Conservation (phyloP, 768 basidiomycete species). For the Phlegmacium glaucopus region DNA sequence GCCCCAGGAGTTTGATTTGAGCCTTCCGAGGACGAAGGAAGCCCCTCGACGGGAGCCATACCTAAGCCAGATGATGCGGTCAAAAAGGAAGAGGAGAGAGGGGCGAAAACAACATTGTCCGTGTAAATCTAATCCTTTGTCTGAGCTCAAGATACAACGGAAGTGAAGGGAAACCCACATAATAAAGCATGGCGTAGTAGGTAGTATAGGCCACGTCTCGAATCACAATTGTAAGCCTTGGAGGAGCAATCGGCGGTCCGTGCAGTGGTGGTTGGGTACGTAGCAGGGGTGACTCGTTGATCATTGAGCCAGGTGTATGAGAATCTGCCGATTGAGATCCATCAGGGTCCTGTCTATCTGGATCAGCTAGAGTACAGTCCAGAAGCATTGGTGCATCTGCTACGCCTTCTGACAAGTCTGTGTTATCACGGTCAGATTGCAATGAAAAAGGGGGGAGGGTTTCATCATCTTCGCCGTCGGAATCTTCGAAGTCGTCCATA, state of each 20-base stretch:
- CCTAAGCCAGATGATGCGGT: constrained; percentile 24
- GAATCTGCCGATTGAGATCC: constrained; percentile 8
- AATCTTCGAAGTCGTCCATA: constrained; percentile 51
- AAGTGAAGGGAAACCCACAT: constrained; percentile 42
- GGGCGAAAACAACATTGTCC: constrained; percentile 80
- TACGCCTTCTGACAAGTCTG: background rate
- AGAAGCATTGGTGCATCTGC: constrained; percentile 8
- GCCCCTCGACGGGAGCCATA: constrained; percentile 18
- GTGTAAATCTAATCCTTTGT: constrained; percentile 69
- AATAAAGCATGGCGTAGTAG: constrained; percentile 59
- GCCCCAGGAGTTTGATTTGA: constrained; percentile 17
- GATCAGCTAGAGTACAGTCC: constrained; percentile 13
- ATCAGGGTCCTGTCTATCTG: constrained; percentile 15
- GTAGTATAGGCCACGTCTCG: constrained; percentile 47
- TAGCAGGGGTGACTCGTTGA: background rate
- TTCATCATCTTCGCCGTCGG: constrained; percentile 39
- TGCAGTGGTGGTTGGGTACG: background rate
- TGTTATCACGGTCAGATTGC: background rate
- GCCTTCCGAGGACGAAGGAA: constrained; percentile 27
- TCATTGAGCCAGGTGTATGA: background rate
- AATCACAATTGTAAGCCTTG: constrained; percentile 37
- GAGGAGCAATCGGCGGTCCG: background rate
- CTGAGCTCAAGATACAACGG: background rate
- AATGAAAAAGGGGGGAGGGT: constrained; percentile 7
- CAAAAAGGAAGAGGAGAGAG: constrained; percentile 69